These are phyloP conservation scores for Coccomyxa subellipsoidea DNA, from an alignment of 163 green algal genomes.

Conservation along the genomic window DNA sequence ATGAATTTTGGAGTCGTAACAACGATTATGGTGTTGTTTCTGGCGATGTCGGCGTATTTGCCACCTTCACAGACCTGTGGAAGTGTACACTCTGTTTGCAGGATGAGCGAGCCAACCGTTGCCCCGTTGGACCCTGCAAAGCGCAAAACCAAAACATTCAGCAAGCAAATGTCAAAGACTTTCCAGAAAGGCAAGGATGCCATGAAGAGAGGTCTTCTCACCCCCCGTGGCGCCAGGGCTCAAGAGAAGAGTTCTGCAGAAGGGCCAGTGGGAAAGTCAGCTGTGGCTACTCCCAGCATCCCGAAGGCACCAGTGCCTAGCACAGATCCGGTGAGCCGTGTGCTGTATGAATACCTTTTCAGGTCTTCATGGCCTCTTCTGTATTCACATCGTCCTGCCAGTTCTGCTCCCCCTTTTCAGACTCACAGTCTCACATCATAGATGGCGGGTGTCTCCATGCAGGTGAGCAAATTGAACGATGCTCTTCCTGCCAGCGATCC, in stretches of 20 bases:
- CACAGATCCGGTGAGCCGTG: neutral
- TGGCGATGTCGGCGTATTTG: too few relatives aligned
- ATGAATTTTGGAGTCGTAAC: too few relatives aligned
- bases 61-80: neutral
- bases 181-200: slow-evolving; percentile 3
- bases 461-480: neutral
- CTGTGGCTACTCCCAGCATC: neutral
- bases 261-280: neutral
- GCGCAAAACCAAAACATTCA: neutral
- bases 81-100: neutral
- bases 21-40: too few relatives aligned
- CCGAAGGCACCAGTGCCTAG: neutral
- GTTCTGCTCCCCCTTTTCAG: too few relatives aligned
- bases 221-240: neutral
- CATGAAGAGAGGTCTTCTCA: slow-evolving; percentile 1
- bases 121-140: neutral
- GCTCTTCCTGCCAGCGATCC: neutral
- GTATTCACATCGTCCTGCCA: too few relatives aligned
- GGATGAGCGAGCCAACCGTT: neutral
- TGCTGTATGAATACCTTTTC: too few relatives aligned
- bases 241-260: neutral
- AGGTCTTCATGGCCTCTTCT: too few relatives aligned
- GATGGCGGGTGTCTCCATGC: neutral
- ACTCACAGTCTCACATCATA: too few relatives aligned
- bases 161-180: neutral